phyloP scores from a whole-genome alignment of 108 stramenopile genomes.

The Discostella stelligeroides region DNA sequence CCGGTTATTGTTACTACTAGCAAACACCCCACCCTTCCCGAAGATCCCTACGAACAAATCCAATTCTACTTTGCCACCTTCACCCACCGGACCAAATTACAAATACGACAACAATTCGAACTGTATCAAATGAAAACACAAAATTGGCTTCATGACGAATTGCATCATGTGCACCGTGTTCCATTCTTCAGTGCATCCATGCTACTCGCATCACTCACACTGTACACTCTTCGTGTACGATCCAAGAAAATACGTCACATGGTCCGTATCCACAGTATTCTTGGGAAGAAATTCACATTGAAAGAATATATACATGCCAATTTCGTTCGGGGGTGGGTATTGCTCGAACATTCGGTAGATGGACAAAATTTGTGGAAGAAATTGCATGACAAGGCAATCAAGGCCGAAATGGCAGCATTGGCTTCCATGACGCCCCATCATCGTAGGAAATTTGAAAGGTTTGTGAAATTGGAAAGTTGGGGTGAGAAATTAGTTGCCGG shows the following conservation, averaged over 20 bases:
- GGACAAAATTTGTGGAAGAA: slow-evolving; percentile 13
- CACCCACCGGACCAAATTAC: slow-evolving; percentile 9
- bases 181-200: slow-evolving; percentile 2
- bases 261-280: slow-evolving; percentile 22
- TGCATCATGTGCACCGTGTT: slow-evolving; percentile 33
- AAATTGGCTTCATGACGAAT: slow-evolving; percentile 35
- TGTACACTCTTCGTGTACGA: slow-evolving; percentile 1
- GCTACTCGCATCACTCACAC: background rate
- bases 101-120: slow-evolving; percentile 11
- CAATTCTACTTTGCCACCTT: slow-evolving; percentile 47
- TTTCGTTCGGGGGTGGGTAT: slow-evolving; percentile 10
- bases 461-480: slow-evolving; percentile 7
- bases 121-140: background rate
- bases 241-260: background rate
- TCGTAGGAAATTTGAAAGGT: slow-evolving; percentile 31
- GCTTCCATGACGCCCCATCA: slow-evolving; percentile 37
- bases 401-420: slow-evolving; percentile 45
- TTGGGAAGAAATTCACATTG: slow-evolving; percentile 29
- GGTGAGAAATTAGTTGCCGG: slow-evolving; percentile 14
- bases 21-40: slow-evolving; percentile 19
- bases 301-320: slow-evolving; percentile 15
- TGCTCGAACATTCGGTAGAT: slow-evolving; percentile 7
- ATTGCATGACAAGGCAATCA: slow-evolving; percentile 16
- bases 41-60: slow-evolving; percentile 56
- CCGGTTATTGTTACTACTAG: background rate